Evolutionary conservation across 176 grass and related monocot genomes (phyloP), one percentile per base, ranked within the genome.

Genomic region (Tuctoria greenei): DNA sequence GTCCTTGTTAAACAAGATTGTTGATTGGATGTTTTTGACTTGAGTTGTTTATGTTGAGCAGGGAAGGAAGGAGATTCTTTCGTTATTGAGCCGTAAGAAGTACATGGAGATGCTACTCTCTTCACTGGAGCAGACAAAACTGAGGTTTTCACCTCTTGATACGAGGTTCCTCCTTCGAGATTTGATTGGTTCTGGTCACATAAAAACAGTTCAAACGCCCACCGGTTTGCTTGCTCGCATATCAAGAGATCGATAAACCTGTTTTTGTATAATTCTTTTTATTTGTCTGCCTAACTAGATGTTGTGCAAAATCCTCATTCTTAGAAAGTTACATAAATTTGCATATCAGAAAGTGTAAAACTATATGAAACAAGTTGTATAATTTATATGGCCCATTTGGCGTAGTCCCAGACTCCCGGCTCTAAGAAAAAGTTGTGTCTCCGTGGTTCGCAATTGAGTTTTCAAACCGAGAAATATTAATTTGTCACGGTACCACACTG

Each of bases 61-160:
- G 93, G 89, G 89, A 70, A 85, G 93, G 70, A 96, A 87, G 35
- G 93, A 96, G 80, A 75, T 96, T 57, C 71, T 96, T 56, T 96
- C 93, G 4, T 63, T 92, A 25, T 65, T 96, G 70, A 92, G 71
- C 42, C 86, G 84, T 66, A 84, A 42, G 54, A 96, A 90, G 63
- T 96, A 89, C 86, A 96, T 87, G 75, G 93, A 96, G 69, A 90
- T 96, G 89, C 39, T 80, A 13, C 73, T 92, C n/a, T 72, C 89
- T 66, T 84, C 67, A 67, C 83, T 96, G 67, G 93, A 96, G 70
- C 90, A 90, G 87, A 90, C 83, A 67, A 85, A 57, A 73, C 64
- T 96, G 71, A 76, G 93, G 43, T 76, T 92, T 15, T 92, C 89
- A 13, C 78, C 84, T 72, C 93, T 96, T 31, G 93, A 89, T 49